Evolutionary conservation across 164 flowering plant genomes (phyloP), one percentile per base, ranked within the genome.

Genomic region (Vitis rupestris): DNA sequence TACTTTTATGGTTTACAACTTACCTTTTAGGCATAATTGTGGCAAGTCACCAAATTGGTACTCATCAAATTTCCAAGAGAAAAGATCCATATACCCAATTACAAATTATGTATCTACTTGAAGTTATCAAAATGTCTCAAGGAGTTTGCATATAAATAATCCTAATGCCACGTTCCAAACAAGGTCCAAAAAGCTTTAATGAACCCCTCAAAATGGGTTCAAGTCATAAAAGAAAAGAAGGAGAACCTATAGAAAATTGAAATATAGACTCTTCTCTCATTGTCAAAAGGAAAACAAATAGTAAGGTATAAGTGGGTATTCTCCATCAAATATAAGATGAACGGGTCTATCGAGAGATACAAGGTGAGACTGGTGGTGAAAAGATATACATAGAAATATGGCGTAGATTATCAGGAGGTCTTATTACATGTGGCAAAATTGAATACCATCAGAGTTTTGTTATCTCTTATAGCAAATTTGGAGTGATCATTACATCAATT

Each of bases 31-130:
- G 44, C 6, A 31, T 31, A 31, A 31, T 31, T 31, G 44, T 31
- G 44, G 44, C 44, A 31, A 31, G 44, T 2, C 70, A 58, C 53
- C 57, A 69, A 15, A 44, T 16, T 16, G 52, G 66, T 52, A 70
- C 12, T 31, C 66, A 11, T 50, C 60, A 11, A 52, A 70, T 7
- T 17, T 70, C 63, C 27, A 63, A 16, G 61, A 19, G 27, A 37
- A 49, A 62, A 69, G 58, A 60, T 53, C 61, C 31, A 10, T 1
- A 54, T 63, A 63, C 11, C 73, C 67, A 4, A 62, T 62, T 63
- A 53, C 67, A 48, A 70, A 70, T 17, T 56, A 70, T 70, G 67
- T 70, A 52, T 23, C 61, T 53, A 53, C 62, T 48, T 12, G 23
- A 52, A 12, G 62, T 17, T 70, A 52, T 31, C 61, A 8, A 15